Base-by-base conservation (phyloP, 2,329 filamentous ascomycete genomes). In the Pseudogymnoascus sp. region DNA sequence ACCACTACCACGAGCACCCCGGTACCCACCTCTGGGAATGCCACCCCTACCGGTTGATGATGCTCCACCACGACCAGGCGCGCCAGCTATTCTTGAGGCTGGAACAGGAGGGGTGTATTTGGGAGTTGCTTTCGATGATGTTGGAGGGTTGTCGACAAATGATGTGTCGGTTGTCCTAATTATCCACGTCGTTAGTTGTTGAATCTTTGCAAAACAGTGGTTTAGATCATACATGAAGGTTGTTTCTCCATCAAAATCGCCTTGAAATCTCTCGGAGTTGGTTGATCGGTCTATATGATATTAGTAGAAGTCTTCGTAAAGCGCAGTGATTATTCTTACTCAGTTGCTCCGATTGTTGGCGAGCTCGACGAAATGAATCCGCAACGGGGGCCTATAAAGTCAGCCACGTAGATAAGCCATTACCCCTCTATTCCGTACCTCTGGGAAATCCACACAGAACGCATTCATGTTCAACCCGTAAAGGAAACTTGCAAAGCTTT, bases 401-500 rank as follows among this genome's bases (percentile, higher is more conserved):
- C 65, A 62, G 18, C 8, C 3, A 59, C 16, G 34, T 49, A 59
- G 23, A 36, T 43, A n/a, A 38, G 60, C 7, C 21, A 23, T 23
- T 21, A 34, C 61, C 21, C 37, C 38, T 59, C 21, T 8, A 12
- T 59, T 31, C 63, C 74, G 61, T 77, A 92, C 92, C 85, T 99
- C 95, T 0, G 92, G 90, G 68, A 97, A 99, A 75, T 99, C 95
- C 34, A 97, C 93, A 75, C 93, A 97, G 74, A 97, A 99, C 1
- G 95, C 95, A 75, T 97, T 97, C 93, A 99, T 97, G 73, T 97
- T 97, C 74, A 99, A 76, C 1, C 95, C 95, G 71, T 97, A 99
- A 53, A 99, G 78, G 71, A 99, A 97, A 69, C 89, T 91, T 1
- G 92, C 92, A 76, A 99, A 99, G 72, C 90, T 96, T 80, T 99